A percentile compares a stretch with the other conserved stretches of the same genome.
Conservation (phyloP, 1,284 basidiomycete genomes). For the Heterobasidion occidentale region DNA sequence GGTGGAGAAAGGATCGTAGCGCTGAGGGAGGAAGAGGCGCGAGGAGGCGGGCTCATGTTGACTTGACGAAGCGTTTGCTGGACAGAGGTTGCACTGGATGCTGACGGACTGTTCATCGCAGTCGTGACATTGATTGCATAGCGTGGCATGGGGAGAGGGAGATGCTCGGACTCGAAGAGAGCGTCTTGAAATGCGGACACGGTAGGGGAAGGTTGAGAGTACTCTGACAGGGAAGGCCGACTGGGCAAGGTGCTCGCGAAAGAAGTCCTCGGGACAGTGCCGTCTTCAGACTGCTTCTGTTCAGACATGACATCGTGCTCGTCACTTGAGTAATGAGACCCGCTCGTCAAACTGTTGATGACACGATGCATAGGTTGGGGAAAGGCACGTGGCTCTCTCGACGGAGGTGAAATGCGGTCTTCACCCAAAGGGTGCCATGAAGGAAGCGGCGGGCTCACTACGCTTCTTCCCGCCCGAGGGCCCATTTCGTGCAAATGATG, state of each 20-base stretch:
- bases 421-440: no score
- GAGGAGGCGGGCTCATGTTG: constrained; percentile 45
- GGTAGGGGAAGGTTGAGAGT: constrained; percentile 54
- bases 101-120: background rate
- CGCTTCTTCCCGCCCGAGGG: constrained; percentile 18
- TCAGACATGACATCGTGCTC: constrained; percentile 30
- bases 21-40: constrained; percentile 33
- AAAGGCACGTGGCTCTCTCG: constrained; percentile 17
- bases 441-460: constrained; percentile 36
- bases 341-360: constrained; percentile 25
- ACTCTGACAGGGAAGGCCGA: constrained; percentile 46
- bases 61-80: constrained; percentile 25
- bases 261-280: constrained; percentile 21
- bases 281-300: constrained; percentile 22
- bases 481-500: constrained; percentile 7
- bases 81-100: constrained; percentile 6
- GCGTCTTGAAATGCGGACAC: constrained; percentile 65
- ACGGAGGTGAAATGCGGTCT: constrained; percentile 11
- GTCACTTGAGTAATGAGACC: constrained; percentile 33
- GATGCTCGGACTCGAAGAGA: constrained; percentile 26
- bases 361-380: constrained; percentile 13
- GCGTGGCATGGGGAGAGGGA: constrained; percentile 15
- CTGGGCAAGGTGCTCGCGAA: constrained; percentile 22
- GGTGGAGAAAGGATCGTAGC: constrained; percentile 40
- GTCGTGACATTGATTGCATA: constrained; percentile 15